phyloP scores from a whole-genome alignment of 176 grass and related monocot species.

The Carex cristatella region DNA sequence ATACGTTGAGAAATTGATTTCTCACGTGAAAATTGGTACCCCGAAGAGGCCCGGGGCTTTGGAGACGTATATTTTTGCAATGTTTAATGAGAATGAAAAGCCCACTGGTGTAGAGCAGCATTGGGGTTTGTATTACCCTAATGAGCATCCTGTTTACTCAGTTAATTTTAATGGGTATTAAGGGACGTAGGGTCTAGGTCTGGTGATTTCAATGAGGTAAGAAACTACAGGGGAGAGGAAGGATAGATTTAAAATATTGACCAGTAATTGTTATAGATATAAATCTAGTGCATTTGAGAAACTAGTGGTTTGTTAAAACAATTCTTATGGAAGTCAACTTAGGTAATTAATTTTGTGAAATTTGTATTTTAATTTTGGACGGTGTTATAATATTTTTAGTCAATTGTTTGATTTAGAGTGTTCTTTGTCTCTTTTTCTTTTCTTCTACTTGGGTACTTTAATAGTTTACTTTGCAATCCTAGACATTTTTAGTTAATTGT shows the following conservation, averaged over 20 bases:
- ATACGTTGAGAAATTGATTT: conserved; percentile 46
- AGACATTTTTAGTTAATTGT: neutral
- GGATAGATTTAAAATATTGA: neutral
- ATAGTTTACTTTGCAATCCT: neutral
- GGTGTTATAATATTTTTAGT: neutral
- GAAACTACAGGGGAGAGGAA: neutral
- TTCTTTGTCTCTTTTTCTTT: neutral
- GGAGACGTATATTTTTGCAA: conserved; percentile 57
- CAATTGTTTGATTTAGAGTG: neutral
- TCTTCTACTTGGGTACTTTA: too few species aligned
- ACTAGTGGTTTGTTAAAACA: too few species aligned
- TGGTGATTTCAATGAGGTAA: neutral
- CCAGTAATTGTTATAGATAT: neutral
- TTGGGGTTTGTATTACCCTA: conserved; percentile 52
- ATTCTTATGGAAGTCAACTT: neutral
- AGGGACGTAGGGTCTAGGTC: neutral
- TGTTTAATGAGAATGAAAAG: conserved; percentile 78
- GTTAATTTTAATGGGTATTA: neutral
- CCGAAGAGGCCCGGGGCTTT: conserved; percentile 34
- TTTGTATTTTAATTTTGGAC: neutral
- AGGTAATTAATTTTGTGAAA: neutral
- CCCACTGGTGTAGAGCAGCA: conserved; percentile 19
- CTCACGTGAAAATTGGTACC: conserved; percentile 34
- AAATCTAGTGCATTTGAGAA: neutral
- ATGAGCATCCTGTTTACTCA: conserved; percentile 37